Conservation (phyloP, 1,284 basidiomycete genomes). For the Leccinum subrobustum region DNA sequence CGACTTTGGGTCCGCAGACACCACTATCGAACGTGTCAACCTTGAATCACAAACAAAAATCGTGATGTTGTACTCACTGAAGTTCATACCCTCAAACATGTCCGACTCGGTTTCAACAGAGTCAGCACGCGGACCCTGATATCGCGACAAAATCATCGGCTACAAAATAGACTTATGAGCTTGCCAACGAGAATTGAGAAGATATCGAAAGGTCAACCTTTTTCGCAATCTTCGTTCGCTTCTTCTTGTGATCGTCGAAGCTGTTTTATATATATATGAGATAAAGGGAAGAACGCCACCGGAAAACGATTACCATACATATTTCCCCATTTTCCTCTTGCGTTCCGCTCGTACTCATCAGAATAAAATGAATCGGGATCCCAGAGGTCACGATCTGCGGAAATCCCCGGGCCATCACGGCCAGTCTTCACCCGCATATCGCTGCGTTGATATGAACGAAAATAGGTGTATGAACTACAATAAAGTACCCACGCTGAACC, state of each 20-base stretch:
- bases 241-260: constrained; percentile 54
- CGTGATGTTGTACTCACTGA: constrained; percentile 54
- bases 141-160: constrained; percentile 62
- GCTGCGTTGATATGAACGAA: no score
- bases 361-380: no score
- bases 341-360: constrained; percentile 39
- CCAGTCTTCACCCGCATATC: no score
- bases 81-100: constrained; percentile 73
- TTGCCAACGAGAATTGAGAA: background rate
- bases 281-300: constrained; percentile 1
- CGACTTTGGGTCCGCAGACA: constrained; percentile 75
- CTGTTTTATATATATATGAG: constrained; percentile 33
- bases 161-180: constrained; percentile 25
- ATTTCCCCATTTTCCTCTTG: constrained; percentile 70
- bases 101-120: constrained; percentile 57
- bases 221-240: constrained; percentile 53
- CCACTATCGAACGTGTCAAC: constrained; percentile 45
- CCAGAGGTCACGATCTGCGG: no score
- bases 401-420: no score
- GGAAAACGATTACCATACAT: constrained; percentile 43
- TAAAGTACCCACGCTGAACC: no score
- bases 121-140: constrained; percentile 60
- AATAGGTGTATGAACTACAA: no score
- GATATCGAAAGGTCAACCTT: constrained; percentile 40
- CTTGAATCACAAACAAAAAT: background rate